Evolutionary conservation across 148 eudicot species (phyloP), one percentile per base, ranked within the genome.

Genomic region (Persicaria maculosa): DNA sequence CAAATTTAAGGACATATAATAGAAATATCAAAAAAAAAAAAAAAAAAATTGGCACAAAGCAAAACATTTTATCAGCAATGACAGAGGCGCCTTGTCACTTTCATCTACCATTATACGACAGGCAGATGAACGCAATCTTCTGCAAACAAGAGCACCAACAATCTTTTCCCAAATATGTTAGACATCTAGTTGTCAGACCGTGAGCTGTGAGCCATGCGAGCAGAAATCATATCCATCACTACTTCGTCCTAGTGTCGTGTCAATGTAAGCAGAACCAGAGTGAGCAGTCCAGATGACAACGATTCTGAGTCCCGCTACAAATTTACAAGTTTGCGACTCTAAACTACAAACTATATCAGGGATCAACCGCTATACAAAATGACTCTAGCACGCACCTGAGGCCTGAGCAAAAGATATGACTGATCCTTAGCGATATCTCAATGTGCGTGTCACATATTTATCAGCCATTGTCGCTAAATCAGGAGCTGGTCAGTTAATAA

Each of bases 311-410:
- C 44, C 12, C 5, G 44, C 36, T 7, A 31, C 14, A 62, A 62
- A 62, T 62, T 62, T 62, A 62, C 68, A 62, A 62, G 4, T 57
- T 62, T 62, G 44, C 15, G 14, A 22, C 68, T 31, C 68, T 62
- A 62, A 12, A 62, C 68, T 62, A 62, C 4, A 36, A 25, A 62
- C 44, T 62, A 36, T 16, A 50, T 36, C 12, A 62, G 68, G 16
- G 25, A 22, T 31, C 68, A 62, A 31, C 68, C 7, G 44, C 68
- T 62, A 62, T 62, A 62, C 68, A 62, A 62, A 62, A 62, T 31
- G 40, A 31, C 40, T 31, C 40, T 31, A 31, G 40, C 40, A 31
- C 40, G 40, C 40, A 1, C 4, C 15, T 22, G 36, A 10, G 62
- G 0, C 4, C 15, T 22, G 36, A 10, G 62, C 62, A 57, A 57